phyloP scores from a whole-genome alignment of 768 basidiomycete species.

The Lentinula boryana region DNA sequence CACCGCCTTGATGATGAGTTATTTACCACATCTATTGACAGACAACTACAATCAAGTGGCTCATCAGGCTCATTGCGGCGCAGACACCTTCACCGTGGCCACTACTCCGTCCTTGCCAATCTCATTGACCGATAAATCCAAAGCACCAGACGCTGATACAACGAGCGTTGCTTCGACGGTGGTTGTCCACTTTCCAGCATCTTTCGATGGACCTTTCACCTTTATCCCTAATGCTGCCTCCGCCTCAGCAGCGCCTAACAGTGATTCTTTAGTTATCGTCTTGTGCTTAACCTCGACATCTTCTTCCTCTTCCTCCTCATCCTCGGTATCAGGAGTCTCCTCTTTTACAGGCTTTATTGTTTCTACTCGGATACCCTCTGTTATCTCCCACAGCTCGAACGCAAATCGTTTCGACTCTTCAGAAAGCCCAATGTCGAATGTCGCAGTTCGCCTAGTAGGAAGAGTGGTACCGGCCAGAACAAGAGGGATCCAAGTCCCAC shows the following conservation, averaged over 20 bases:
- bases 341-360: slow-evolving; percentile 42
- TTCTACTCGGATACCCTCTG: slow-evolving; percentile 61
- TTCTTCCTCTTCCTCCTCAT: slow-evolving; percentile 55
- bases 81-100: neutral
- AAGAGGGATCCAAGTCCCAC: slow-evolving; percentile 63
- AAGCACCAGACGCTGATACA: slow-evolving; percentile 23
- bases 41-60: neutral
- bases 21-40: neutral
- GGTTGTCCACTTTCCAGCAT: slow-evolving; percentile 44
- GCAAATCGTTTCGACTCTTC: slow-evolving; percentile 42
- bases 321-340: slow-evolving; percentile 40
- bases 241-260: slow-evolving; percentile 38
- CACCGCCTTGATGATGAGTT: too few relatives aligned
- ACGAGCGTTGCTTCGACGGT: slow-evolving; percentile 40
- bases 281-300: slow-evolving; percentile 61
- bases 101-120: slow-evolving; percentile 18
- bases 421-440: slow-evolving; percentile 49
- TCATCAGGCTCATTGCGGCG: neutral
- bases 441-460: slow-evolving; percentile 56
- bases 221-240: slow-evolving; percentile 36
- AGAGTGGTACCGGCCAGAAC: slow-evolving; percentile 66
- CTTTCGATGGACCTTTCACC: slow-evolving; percentile 30
- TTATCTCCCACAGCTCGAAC: slow-evolving; percentile 75
- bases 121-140: slow-evolving; percentile 35
- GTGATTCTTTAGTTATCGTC: slow-evolving; percentile 46